Base-by-base conservation (phyloP, 352 stramenopile genomes). In the Thraustochytrium striatum region DNA sequence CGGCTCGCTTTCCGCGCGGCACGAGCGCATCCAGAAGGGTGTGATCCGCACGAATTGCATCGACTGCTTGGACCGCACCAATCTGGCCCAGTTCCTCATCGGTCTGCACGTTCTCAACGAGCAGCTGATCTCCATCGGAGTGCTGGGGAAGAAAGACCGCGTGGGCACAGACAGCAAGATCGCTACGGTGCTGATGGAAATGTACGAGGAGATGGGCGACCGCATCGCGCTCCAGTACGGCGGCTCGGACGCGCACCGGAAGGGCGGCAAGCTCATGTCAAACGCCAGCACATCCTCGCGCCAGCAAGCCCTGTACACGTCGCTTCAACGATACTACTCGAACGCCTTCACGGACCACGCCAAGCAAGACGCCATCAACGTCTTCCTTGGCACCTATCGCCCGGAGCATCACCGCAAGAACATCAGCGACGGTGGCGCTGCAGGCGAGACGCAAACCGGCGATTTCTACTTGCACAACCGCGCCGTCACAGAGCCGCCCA, bases 21-120 rank as follows among this genome's bases (percentile, higher is more conserved):
- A 21, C n/a, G 69, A 53, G 16, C 33, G 82, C 2, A 58, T 72
- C 81, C 96, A 99, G 83, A 89, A 91, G 57, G 97, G 97, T 1
- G 93, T 99, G 38, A 85, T 99, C 9, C 89, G 97, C 38, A 99
- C 95, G 0, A 99, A 99, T 85, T 99, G 97, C 81, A 99, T 99
- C 68, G 97, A 99, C 82, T 97, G 91, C 81, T 80, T 97, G 43
- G 91, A 96, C 84, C 84, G 91, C 61, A 96, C 92, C n/a, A 97
- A 97, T 84, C 91, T 96, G 47, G 92, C 90, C 13, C 91, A 96
- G 79, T 94, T 95, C 80, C 89, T 84, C 79, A 87, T 92, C 8
- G 91, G 89, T 16, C 85, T 94, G 0, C 83, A 92, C 81, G 94
- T 95, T 2, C 87, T 99, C 36, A 93, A 90, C 5, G 91, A 97